Evolutionary conservation across 2,329 filamentous ascomycete genomes (phyloP), one percentile per base, ranked within the genome.

Genomic region (Herpotrichia juniperi): DNA sequence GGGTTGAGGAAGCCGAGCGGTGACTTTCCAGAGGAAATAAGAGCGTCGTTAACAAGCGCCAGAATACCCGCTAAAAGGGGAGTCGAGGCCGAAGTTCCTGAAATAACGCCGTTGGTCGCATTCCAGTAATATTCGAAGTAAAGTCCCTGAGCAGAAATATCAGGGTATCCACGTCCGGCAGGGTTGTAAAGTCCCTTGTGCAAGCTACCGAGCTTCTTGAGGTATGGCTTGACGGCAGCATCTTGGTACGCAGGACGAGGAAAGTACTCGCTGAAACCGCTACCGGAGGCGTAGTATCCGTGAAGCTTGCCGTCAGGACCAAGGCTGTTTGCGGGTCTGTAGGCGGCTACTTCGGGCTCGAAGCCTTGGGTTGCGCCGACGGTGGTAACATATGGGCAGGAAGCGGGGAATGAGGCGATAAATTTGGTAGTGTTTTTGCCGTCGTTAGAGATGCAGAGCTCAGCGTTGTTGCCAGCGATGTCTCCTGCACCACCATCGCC

Each of bases 401-500:
- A 74, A 0, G 74, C 74, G 31, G 79, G 78, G 59, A 78, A 81
- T 28, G 75, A 71, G 0, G 81, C 78, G 31, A 76, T 74, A 64
- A 81, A 83, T 8, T 71, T 68, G 3, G 78, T 78, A 1, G 73
- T 76, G 47, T 80, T 75, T 21, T 68, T 74, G 14, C 83, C 83
- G 50, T 86, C 82, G 61, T 84, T 83, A 45, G 77, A 77, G 32
- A 76, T 67, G 68, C 84, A 87, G 72, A 21, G 68, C 4, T 72
- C 74, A 21, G 69, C 67, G 5, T 58, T 35, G 6, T 37, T 21
- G 34, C 34, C 34, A 37, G 34, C 34, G 17, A 37, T 37, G 12
- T 21, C 34, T 7, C 81, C 81, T 9, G 83, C 80, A 21, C 83
- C 83, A 28, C 69, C 67, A 57, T 89, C 85, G 11, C 87, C 87